Evolutionary conservation across 169 alveolate species (phyloP).

Genomic region (Plasmodium relictum): DNA sequence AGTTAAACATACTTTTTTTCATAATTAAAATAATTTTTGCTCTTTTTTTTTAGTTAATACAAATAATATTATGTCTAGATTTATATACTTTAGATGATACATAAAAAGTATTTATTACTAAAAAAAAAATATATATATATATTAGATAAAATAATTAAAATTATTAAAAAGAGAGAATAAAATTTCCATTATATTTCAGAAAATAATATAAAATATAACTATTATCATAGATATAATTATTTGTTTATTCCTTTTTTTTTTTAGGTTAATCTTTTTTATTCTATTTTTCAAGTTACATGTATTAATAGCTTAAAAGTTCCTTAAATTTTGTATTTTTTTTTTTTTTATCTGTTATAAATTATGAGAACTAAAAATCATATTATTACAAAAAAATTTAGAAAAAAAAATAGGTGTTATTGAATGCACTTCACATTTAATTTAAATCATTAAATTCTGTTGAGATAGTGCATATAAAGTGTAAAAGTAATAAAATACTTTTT

Average conservation of each 20-base stretch:
- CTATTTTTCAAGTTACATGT: background rate
- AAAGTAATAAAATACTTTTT: background rate
- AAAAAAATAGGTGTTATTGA: background rate
- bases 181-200: too few relatives aligned
- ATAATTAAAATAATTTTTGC: too few relatives aligned
- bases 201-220: background rate
- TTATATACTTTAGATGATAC: too few relatives aligned
- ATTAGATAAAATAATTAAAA: too few relatives aligned
- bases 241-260: background rate
- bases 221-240: background rate
- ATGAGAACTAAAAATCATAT: background rate
- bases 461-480: slow-evolving; percentile 9
- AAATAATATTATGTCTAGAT: too few relatives aligned
- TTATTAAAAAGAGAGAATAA: too few relatives aligned
- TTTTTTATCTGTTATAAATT: slow-evolving; percentile 4
- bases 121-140: too few relatives aligned
- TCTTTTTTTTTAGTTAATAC: too few relatives aligned
- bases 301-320: background rate
- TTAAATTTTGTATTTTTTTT: background rate
- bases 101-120: too few relatives aligned
- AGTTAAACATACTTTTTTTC: too few relatives aligned
- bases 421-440: slow-evolving; percentile 16
- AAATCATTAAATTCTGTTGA: background rate
- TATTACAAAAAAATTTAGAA: background rate
- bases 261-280: slow-evolving; percentile 1